Base-by-base conservation (phyloP, 352 stramenopile species). In the Globisporangium mamillatum region DNA sequence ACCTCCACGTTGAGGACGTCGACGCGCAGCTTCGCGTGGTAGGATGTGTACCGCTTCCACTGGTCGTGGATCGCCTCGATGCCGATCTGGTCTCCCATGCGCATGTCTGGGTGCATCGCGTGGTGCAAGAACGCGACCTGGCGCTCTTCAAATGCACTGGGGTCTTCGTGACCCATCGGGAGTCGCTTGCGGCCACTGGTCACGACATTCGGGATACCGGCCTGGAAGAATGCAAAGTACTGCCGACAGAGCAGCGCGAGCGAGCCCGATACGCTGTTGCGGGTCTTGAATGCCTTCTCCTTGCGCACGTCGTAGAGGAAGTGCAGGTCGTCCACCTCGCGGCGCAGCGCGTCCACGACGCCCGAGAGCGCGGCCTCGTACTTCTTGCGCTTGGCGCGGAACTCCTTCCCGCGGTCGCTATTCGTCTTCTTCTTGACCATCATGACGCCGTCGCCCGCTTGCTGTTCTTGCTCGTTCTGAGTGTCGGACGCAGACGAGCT, bases 361-460 rank as follows among this genome's bases (percentile, higher is more conserved):
- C 67, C 67, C 38, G 69, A 18, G 22, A 91, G 78, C 0, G 76
- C 57, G 41, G 68, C 64, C 55, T 90, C 79, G 65, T 89, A 77
- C 60, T 77, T 63, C 60, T 79, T 85, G 50, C 76, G 77, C 41
- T 81, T 82, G 4, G 77, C 79, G 38, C 83, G 83, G 64, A 90
- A 91, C 53, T 70, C 77, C 46, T 80, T 82, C 24, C 79, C 81
- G 32, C 83, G 83, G 61, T 90, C 83, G 61, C 81, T 90, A 72
- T 91, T 91, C n/a, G 70, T 84, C 66, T 86, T 91, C n/a, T 67
- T 67, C 27, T 22, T 50, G 41, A 27, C 20, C 18, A 24, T 10
- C 7, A 25, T 10, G 4, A 36, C 32, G 3, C 8, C 24, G 46
- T 4, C 29, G 18, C 5, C 18, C 20, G 44, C 24, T 22, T 22